Base-by-base conservation (phyloP, 129 eudicot genomes). In the Tanacetum coccineum region DNA sequence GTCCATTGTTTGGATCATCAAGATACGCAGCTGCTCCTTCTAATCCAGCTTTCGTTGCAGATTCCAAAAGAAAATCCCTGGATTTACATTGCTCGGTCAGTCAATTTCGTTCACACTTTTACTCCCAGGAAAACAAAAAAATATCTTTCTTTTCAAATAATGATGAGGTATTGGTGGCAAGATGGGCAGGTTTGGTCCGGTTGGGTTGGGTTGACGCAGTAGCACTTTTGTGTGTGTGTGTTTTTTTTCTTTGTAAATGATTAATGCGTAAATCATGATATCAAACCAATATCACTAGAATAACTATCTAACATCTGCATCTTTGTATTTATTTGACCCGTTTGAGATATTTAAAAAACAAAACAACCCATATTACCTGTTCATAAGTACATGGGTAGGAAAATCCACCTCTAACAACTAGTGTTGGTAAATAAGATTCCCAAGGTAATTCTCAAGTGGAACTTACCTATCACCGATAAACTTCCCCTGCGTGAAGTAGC, bases 21-120 rank as follows among this genome's bases (percentile, higher is more conserved):
- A 94, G 95, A 81, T 89, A 89, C 66, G 82, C 93, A 54, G 83
- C 95, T 51, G 99, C 95, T 64, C 93, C 93, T 84, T 82, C 90
- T 30, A 94, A 78, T 62, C 97, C 99, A 61, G 79, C 97, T 75
- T 94, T 89, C 68, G 68, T 81, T 19, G 96, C 99, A 70, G 73
- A 75, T 53, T 86, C 99, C 62, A 86, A 71, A 59, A 94, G 95
- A 57, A 89, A 94, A 39, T 84, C 84, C 89, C 96, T 83, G 78
- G 62, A 74, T 60, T 40, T 48, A 49, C 11, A 55, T 53, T 81
- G 12, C 20, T 17, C 12, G 3, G 13, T 73, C 48, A 53, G 17
- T 69, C 46, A 26, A 62, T 62, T 42, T 26, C 48, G 56, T 64
- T 42, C 65, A 14, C 10, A 15, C 21, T 68, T 20, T 6, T 54